Evolutionary conservation across 371 early-diverging fungal genomes (phyloP), one percentile per base, ranked within the genome.

Genomic region (Apophysomyces variabilis): DNA sequence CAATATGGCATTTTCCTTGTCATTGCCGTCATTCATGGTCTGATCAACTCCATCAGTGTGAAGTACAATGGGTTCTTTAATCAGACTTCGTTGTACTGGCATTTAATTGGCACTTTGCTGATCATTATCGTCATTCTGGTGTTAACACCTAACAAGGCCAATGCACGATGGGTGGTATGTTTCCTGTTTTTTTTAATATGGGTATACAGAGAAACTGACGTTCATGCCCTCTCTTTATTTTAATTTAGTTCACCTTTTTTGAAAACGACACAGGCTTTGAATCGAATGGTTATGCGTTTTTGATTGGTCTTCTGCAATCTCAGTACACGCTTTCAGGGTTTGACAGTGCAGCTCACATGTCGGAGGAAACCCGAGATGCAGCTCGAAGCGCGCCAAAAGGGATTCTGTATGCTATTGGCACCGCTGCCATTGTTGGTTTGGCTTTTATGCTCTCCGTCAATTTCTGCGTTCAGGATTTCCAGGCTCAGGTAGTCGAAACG

Each of bases 261-360:
- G 71, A 76, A 61, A 79, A 79, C 57, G 73, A 72, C 18, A 74
- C 79, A 7, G 79, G 79, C 5, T 79, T 79, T 32, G 66, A 71
- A 7, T 68, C 62, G 18, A 69, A 61, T 50, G 68, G 71, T 0
- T 79, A 72, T 39, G 74, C 76, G 7, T 79, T 79, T 44, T 68
- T 79, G 58, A 70, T 79, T 21, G 79, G 74, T 43, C 65, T 79
- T 16, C 66, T 79, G 36, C 79, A 79, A 67, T 74, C 74, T 44
- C 85, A 83, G 63, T 85, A 79, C 71, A 83, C 85, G 13, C 70
- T 84, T 54, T 84, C 83, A 43, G 87, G 90, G 13, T 91, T 88
- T 71, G 91, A 91, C 61, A 83, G 88, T 36, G 85, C 88, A 12
- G 90, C 90, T 13, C 90, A 91, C 66, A 86, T 91, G 85, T 80